phyloP scores from a whole-genome alignment of 257 asterid genomes.

The Orobanche coerulescens region DNA sequence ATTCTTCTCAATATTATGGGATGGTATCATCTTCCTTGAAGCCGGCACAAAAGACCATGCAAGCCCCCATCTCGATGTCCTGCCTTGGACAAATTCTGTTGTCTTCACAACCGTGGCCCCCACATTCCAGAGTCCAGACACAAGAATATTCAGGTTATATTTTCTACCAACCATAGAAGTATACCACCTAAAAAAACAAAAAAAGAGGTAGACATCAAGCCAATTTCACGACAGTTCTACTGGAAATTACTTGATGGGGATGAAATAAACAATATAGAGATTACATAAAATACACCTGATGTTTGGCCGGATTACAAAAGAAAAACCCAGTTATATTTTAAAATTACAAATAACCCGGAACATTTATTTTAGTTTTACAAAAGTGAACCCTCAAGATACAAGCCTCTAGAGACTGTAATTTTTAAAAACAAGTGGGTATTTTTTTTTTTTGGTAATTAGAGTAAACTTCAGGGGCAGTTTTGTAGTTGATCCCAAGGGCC shows the following conservation, averaged over 20 bases:
- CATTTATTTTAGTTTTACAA: too few relatives aligned
- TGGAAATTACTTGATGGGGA: not conserved
- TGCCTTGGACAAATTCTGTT: slow-evolving; percentile 94
- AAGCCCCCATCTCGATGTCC: slow-evolving; percentile 95
- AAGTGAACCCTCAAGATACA: too few relatives aligned
- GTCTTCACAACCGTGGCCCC: slow-evolving; percentile 85
- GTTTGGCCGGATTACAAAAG: too few relatives aligned
- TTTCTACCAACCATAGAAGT: slow-evolving; percentile 94
- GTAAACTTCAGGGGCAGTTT: too few relatives aligned
- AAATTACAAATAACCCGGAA: too few relatives aligned
- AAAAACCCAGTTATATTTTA: too few relatives aligned
- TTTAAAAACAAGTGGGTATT: too few relatives aligned
- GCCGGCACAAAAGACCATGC: slow-evolving; percentile 86
- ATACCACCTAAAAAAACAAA: slow-evolving; percentile 64
- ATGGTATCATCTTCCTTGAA: slow-evolving; percentile 34
- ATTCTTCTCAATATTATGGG: slow-evolving; percentile 39
- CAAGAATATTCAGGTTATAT: slow-evolving; percentile 60
- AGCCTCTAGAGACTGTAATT: too few relatives aligned
- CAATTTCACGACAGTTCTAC: not conserved
- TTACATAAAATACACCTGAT: too few relatives aligned
- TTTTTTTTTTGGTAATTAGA: too few relatives aligned
- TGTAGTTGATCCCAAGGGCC: too few relatives aligned
- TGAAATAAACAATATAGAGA: slow-evolving; percentile 2
- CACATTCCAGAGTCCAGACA: slow-evolving; percentile 61
- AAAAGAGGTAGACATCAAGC: not conserved